phyloP scores from a whole-genome alignment of 1,284 basidiomycete genomes.

The Tilletia indica region DNA sequence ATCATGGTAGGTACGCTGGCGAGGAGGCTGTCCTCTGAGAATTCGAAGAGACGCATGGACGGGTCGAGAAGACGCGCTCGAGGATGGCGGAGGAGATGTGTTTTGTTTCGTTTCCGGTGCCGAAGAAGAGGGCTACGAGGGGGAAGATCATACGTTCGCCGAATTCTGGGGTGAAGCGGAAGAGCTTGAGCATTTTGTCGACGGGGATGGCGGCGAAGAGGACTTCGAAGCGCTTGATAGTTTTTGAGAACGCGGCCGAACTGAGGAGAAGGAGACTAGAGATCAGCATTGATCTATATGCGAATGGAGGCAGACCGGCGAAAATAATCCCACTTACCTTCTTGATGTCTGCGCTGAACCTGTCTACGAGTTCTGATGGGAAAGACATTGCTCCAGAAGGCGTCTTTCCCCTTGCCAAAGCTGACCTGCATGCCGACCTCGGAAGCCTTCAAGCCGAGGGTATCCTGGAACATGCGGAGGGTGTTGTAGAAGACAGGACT shows the following conservation, averaged over 20 bases:
- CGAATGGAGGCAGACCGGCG: too few species aligned
- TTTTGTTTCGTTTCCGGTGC: conserved; percentile 66
- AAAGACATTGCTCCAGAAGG: conserved; percentile 47
- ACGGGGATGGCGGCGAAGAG: conserved; percentile 49
- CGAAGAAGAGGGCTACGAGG: conserved; percentile 65
- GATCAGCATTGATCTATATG: too few species aligned
- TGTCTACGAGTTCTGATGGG: conserved; percentile 47
- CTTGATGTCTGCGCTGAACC: conserved; percentile 41
- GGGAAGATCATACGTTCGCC: conserved; percentile 65
- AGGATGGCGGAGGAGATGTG: conserved; percentile 65
- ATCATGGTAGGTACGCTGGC: conserved; percentile 59
- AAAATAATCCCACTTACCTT: conserved; percentile 26
- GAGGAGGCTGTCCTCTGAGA: conserved; percentile 51
- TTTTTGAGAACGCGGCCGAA: conserved; percentile 43
- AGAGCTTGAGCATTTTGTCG: conserved; percentile 41
- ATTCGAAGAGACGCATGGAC: conserved; percentile 60
- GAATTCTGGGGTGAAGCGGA: conserved; percentile 58
- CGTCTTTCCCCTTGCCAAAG: conserved; percentile 47
- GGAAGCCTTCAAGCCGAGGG: conserved; percentile 41
- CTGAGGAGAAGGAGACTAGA: conserved; percentile 11
- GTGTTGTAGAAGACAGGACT: conserved; percentile 49
- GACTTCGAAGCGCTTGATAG: conserved; percentile 48
- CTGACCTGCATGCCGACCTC: conserved; percentile 50
- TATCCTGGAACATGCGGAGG: conserved; percentile 46
- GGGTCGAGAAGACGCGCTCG: conserved; percentile 66